Conservation (phyloP, 2,329 filamentous ascomycete species). For the Ceratocystis alfenasii region DNA sequence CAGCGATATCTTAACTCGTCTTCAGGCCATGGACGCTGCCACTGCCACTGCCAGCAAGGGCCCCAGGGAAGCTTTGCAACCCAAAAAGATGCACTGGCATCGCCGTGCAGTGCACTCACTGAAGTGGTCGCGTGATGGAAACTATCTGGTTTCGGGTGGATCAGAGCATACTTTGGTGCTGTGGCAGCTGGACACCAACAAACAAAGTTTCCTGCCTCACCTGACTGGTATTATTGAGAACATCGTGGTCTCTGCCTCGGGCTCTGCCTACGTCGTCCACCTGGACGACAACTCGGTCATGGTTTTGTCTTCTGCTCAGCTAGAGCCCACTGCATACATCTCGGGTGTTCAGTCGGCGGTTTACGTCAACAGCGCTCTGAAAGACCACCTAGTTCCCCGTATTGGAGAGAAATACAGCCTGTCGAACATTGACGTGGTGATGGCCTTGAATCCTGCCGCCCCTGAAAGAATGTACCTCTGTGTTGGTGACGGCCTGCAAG, state of each 20-base stretch:
- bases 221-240: slow-evolving; percentile 74
- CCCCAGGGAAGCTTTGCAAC: slow-evolving; percentile 40
- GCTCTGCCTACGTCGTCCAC: slow-evolving; percentile 71
- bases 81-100: slow-evolving; percentile 80
- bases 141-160: slow-evolving; percentile 89
- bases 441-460: slow-evolving; percentile 49
- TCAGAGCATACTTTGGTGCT: slow-evolving; percentile 78
- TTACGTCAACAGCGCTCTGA: slow-evolving; percentile 38
- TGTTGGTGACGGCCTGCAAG: slow-evolving; percentile 50
- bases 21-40: slow-evolving; percentile 35
- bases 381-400: slow-evolving; percentile 43
- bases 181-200: slow-evolving; percentile 84
- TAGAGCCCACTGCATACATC: slow-evolving; percentile 73
- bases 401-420: slow-evolving; percentile 26
- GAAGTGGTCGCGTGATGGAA: slow-evolving; percentile 91
- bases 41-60: slow-evolving; percentile 24
- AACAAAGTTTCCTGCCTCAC: slow-evolving; percentile 78
- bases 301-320: slow-evolving; percentile 77
- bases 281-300: slow-evolving; percentile 88
- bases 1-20: slow-evolving; percentile 54
- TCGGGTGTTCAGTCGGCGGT: slow-evolving; percentile 63
- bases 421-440: slow-evolving; percentile 33
- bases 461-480: slow-evolving; percentile 56
- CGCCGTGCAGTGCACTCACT: slow-evolving; percentile 67
- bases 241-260: slow-evolving; percentile 66